Conservation (phyloP, 192 early-diverging fungal genomes). For the Helicostylum pulchrum region DNA sequence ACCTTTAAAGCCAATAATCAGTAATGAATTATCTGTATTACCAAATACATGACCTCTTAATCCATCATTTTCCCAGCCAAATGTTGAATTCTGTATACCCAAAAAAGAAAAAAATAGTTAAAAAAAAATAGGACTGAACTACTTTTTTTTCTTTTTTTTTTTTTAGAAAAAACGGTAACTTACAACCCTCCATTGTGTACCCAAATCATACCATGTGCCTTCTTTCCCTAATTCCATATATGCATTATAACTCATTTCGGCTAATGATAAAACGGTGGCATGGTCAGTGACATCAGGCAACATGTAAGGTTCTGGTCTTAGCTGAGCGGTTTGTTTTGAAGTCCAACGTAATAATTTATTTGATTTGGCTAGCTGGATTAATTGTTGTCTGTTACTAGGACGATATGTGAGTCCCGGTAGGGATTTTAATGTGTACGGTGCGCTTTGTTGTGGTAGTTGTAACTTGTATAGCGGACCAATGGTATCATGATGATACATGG, state of each 20-base stretch:
- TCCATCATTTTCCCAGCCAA: constrained; percentile 73
- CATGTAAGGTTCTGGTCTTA: neutral
- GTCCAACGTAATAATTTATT: too few relatives aligned
- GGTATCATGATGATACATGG: too few relatives aligned
- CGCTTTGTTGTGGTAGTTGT: too few relatives aligned
- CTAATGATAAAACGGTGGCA: constrained; percentile 67
- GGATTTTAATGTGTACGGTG: too few relatives aligned
- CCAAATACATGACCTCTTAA: constrained; percentile 87
- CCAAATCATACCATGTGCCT: constrained; percentile 62
- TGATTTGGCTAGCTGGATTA: too few relatives aligned
- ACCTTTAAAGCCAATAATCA: constrained; percentile 89
- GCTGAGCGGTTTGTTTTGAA: neutral
- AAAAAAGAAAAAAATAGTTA: neutral
- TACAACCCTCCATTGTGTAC: constrained; percentile 55
- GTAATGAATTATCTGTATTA: constrained; percentile 55
- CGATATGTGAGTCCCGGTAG: too few relatives aligned
- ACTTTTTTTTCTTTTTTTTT: constrained; percentile 7
- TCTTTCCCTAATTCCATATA: constrained; percentile 59
- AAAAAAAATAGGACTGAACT: constrained; percentile 2
- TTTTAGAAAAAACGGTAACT: constrained; percentile 1
- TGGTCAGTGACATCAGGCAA: constrained; percentile 72
- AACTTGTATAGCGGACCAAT: too few relatives aligned
- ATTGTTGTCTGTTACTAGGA: too few relatives aligned
- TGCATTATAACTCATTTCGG: constrained; percentile 79
- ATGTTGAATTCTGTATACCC: constrained; percentile 53